Conservation (phyloP, 78 protist genomes). For the Creolimax fragrantissima region DNA sequence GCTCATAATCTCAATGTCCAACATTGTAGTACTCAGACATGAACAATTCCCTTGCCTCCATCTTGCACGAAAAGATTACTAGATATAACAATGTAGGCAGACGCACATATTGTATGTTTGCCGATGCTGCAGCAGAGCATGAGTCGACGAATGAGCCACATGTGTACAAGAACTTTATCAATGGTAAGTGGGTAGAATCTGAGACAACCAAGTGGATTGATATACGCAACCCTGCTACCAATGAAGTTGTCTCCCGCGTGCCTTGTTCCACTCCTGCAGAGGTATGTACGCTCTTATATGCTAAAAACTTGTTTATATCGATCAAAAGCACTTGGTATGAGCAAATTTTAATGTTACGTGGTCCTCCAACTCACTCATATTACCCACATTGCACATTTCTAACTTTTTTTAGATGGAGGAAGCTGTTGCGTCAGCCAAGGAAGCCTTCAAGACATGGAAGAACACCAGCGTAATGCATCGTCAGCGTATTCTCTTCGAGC, state of each 20-base stretch:
- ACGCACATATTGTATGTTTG: neutral
- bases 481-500: conserved; percentile 67
- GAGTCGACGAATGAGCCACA: neutral
- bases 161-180: conserved; percentile 45
- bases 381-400: too few relatives aligned
- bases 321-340: too few relatives aligned
- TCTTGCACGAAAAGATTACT: too few relatives aligned
- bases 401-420: conserved; percentile 27
- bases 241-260: conserved; percentile 55
- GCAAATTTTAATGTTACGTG: too few relatives aligned
- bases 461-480: conserved; percentile 65
- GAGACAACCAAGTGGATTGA: conserved; percentile 59
- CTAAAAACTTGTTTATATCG: too few relatives aligned
- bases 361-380: too few relatives aligned
- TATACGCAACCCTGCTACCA: conserved; percentile 82
- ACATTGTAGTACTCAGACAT: neutral
- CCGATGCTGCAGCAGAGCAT: neutral
- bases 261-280: conserved; percentile 74
- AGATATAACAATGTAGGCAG: neutral
- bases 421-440: conserved; percentile 69
- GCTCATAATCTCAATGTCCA: too few relatives aligned
- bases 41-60: neutral
- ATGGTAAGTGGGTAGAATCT: conserved; percentile 73
- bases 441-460: conserved; percentile 74
- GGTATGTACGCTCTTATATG: too few relatives aligned